phyloP scores from a whole-genome alignment of 257 asterid genomes.

The Scutellaria minor region DNA sequence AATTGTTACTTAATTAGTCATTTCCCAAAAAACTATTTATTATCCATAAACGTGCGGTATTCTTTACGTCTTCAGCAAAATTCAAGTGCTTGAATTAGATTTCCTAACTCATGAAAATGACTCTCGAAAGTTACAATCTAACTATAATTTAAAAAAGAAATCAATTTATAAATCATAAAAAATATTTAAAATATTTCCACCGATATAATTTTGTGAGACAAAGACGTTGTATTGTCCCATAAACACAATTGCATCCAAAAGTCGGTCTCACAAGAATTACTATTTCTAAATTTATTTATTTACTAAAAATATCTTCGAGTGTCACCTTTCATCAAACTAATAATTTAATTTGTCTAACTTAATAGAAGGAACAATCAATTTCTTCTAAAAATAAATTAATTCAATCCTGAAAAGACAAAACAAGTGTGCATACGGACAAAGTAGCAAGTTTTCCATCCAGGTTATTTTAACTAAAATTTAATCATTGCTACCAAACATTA shows the following conservation, averaged over 20 bases:
- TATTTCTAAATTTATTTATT: neutral
- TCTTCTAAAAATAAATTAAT: neutral
- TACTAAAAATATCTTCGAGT: neutral
- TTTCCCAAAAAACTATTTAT: neutral
- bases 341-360: neutral
- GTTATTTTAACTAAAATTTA: neutral
- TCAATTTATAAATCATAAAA: too few relatives aligned
- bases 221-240: too few relatives aligned
- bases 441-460: slow-evolving; percentile 17
- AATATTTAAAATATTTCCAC: too few relatives aligned
- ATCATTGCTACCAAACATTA: slow-evolving; percentile 23
- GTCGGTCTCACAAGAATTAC: too few relatives aligned
- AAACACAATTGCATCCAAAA: too few relatives aligned
- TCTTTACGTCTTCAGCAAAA: slow-evolving; percentile 13
- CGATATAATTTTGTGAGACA: too few relatives aligned
- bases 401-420: neutral
- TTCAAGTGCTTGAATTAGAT: slow-evolving; percentile 16
- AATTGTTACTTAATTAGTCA: too few relatives aligned
- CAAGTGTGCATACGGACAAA: slow-evolving; percentile 10
- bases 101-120: slow-evolving; percentile 29
- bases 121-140: neutral
- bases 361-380: slow-evolving; percentile 1
- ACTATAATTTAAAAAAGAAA: neutral
- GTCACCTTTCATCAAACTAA: neutral
- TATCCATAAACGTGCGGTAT: neutral